Conservation (phyloP, 257 asterid species). For the Rauvolfia tetraphylla region DNA sequence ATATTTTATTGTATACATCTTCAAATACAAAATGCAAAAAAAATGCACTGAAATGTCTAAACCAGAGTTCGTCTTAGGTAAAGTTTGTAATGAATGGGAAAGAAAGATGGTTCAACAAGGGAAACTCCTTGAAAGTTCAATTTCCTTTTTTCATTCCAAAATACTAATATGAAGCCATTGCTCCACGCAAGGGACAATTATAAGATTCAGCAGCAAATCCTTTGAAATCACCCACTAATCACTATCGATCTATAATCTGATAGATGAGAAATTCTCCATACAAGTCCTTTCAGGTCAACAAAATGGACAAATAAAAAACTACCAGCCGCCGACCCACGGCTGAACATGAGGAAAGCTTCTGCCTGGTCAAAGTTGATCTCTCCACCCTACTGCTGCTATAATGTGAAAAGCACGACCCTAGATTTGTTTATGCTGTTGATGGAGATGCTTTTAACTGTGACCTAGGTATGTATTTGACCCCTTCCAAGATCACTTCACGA, state of each 20-base stretch:
- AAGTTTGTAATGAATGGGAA: background rate
- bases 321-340: slow-evolving; percentile 11
- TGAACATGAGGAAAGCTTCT: background rate
- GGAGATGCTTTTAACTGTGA: background rate
- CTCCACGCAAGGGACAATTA: background rate
- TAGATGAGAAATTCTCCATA: background rate
- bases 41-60: background rate
- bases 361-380: slow-evolving; percentile 3
- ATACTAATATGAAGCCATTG: background rate
- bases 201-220: background rate
- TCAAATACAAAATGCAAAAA: background rate
- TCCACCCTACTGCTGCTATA: background rate
- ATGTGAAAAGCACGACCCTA: background rate
- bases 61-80: background rate
- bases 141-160: background rate
- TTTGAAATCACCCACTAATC: background rate
- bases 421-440: background rate
- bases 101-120: background rate
- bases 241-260: too few relatives aligned
- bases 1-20: too few relatives aligned
- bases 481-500: too few relatives aligned
- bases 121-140: background rate
- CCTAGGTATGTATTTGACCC: background rate
- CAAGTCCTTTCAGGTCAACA: slow-evolving; percentile 14
- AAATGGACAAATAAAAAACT: background rate